These are phyloP conservation scores for Ensete ventricosum DNA, from an alignment of 176 grass and related monocot species.

Conservation along the genomic window DNA sequence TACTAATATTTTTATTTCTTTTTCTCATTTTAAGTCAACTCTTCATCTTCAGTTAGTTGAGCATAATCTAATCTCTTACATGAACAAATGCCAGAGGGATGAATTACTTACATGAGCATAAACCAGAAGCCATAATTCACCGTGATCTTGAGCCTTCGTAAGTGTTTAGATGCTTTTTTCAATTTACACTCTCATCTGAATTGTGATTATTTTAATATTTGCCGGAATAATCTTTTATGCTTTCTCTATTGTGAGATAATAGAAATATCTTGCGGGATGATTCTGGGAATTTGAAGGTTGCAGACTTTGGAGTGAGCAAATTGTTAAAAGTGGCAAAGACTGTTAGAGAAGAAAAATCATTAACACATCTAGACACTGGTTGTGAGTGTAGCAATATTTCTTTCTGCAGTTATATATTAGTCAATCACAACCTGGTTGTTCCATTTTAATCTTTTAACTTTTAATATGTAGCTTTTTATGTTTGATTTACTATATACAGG, in stretches of 20 bases:
- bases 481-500: constrained; percentile 39
- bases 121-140: constrained; percentile 89
- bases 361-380: constrained; percentile 54
- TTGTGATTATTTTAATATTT: not conserved
- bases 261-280: constrained; percentile 96
- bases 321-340: constrained; percentile 77
- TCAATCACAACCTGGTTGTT: not conserved
- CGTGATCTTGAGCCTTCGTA: constrained; percentile 98
- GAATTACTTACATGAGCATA: constrained; percentile 96
- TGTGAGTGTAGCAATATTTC: constrained; percentile 34
- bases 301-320: constrained; percentile 93
- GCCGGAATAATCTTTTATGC: not conserved
- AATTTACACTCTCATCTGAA: constrained; percentile 13
- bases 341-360: constrained; percentile 63
- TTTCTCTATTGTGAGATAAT: constrained; percentile 42
- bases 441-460: not conserved
- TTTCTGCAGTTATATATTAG: not conserved
- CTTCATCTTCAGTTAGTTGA: not conserved
- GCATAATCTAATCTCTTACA: constrained; percentile 19
- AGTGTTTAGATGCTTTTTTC: constrained; percentile 30
- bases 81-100: constrained; percentile 46
- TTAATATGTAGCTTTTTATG: not conserved
- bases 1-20: not conserved
- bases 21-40: not conserved
- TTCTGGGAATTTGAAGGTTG: constrained; percentile 90